Percentiles rank a stretch among this genome's conserved stretches.
Evolutionary conservation across 495 filamentous ascomycete genomes (phyloP).

Genomic region (Hamigera avellanea): DNA sequence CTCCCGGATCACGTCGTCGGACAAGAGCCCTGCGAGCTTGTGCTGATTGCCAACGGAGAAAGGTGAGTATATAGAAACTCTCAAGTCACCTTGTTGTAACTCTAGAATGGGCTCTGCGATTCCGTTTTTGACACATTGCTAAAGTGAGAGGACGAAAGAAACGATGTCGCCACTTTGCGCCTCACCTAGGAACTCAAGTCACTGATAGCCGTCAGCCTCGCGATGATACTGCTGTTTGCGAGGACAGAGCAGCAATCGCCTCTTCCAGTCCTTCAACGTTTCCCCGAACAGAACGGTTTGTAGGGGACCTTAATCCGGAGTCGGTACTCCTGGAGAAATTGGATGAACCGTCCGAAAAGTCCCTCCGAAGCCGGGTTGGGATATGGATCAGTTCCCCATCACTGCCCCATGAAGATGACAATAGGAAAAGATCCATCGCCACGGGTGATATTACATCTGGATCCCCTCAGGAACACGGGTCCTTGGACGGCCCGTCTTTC

Average conservation of each 20-base stretch:
- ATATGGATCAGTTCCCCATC: constrained; percentile 30
- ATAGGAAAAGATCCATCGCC: not conserved
- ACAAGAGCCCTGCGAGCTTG: constrained; percentile 24
- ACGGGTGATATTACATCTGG: constrained; percentile 1
- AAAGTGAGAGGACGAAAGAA: too few species aligned
- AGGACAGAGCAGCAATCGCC: too few species aligned
- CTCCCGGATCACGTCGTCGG: constrained; percentile 23
- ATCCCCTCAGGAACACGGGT: constrained; percentile 4
- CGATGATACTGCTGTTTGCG: too few species aligned
- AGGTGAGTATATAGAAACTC: constrained; percentile 15
- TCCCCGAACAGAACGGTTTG: constrained; percentile 24
- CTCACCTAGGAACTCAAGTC: too few species aligned
- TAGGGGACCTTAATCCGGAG: constrained; percentile 39
- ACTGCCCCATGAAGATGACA: constrained; percentile 3
- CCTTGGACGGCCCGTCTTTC: constrained; percentile 8
- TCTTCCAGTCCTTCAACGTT: not conserved
- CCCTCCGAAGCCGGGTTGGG: constrained; percentile 28
- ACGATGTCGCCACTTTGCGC: too few species aligned
- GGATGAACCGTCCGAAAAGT: constrained; percentile 17
- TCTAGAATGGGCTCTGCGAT: too few species aligned
- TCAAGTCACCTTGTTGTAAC: too few species aligned
- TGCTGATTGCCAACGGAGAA: constrained; percentile 22
- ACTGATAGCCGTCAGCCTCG: too few species aligned
- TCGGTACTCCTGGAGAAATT: constrained; percentile 30
- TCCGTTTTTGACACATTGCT: too few species aligned